Conservation (phyloP, 805 yeast genomes). For the Lipomyces sp. region DNA sequence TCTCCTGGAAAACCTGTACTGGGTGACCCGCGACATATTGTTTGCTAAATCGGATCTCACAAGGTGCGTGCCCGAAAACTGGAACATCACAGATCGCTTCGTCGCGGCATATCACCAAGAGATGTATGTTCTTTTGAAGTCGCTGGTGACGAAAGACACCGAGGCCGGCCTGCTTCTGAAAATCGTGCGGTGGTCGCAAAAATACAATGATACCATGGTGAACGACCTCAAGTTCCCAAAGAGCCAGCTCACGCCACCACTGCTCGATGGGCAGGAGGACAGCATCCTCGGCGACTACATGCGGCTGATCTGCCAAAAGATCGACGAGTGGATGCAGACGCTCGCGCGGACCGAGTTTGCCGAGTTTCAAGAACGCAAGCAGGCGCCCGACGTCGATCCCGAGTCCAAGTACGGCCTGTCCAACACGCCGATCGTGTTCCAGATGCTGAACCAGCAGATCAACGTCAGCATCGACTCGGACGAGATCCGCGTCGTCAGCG, state of each 20-base stretch:
- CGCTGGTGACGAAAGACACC: conserved; percentile 64
- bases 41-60: conserved; percentile 59
- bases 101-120: conserved; percentile 65
- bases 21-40: conserved; percentile 78
- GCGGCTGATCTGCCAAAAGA: conserved; percentile 63
- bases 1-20: conserved; percentile 67
- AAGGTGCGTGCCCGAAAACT: conserved; percentile 62
- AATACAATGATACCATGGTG: conserved; percentile 54
- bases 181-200: conserved; percentile 73
- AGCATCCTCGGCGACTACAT: conserved; percentile 74
- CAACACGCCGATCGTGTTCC: conserved; percentile 73
- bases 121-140: conserved; percentile 60
- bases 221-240: conserved; percentile 51
- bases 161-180: conserved; percentile 71
- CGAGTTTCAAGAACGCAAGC: conserved; percentile 59
- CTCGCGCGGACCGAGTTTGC: conserved; percentile 63
- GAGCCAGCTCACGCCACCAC: conserved; percentile 51
- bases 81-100: conserved; percentile 67
- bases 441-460: conserved; percentile 84
- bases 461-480: conserved; percentile 84
- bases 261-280: conserved; percentile 69
- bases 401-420: conserved; percentile 66
- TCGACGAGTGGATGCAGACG: conserved; percentile 80
- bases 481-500: conserved; percentile 72
- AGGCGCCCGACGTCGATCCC: conserved; percentile 70